Conservation (phyloP, 179 eudicot species). For the Beta macrorhiza region DNA sequence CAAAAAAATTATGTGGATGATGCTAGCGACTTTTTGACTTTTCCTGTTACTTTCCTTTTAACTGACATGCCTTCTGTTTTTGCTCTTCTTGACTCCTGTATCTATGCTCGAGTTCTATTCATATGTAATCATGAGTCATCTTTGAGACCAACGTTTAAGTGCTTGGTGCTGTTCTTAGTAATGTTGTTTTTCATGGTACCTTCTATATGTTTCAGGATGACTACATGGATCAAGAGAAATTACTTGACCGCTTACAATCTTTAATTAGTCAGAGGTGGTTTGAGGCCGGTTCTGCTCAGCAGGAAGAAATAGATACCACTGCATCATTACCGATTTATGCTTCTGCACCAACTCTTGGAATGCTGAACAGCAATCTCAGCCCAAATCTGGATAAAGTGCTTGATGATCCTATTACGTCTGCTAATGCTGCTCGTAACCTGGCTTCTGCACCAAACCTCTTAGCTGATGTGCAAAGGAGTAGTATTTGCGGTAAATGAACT, state of each 20-base stretch:
- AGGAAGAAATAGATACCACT: constrained; percentile 14
- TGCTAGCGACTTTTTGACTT: background rate
- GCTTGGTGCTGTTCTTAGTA: background rate
- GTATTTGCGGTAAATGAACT: constrained; percentile 21
- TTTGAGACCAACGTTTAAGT: background rate
- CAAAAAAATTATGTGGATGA: too few relatives aligned
- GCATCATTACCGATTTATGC: constrained; percentile 27
- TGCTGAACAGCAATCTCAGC: constrained; percentile 21
- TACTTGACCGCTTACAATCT: constrained; percentile 27
- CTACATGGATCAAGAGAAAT: constrained; percentile 29
- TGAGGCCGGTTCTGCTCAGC: constrained; percentile 25
- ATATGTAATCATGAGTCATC: background rate
- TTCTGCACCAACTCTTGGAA: constrained; percentile 19
- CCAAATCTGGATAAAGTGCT: constrained; percentile 15
- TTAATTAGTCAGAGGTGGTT: constrained; percentile 28
- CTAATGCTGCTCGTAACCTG: constrained; percentile 24
- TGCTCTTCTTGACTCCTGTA: too few relatives aligned
- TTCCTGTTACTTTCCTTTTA: background rate
- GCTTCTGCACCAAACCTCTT: constrained; percentile 21
- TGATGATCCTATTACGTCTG: constrained; percentile 21
- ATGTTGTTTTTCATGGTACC: background rate
- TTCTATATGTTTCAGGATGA: constrained; percentile 34
- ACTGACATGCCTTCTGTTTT: background rate
- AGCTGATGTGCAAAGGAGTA: constrained; percentile 23
- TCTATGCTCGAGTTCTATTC: background rate